These are phyloP conservation scores for Eimeria acervulina DNA, from an alignment of 169 alveolate species.

Conservation along the genomic window DNA sequence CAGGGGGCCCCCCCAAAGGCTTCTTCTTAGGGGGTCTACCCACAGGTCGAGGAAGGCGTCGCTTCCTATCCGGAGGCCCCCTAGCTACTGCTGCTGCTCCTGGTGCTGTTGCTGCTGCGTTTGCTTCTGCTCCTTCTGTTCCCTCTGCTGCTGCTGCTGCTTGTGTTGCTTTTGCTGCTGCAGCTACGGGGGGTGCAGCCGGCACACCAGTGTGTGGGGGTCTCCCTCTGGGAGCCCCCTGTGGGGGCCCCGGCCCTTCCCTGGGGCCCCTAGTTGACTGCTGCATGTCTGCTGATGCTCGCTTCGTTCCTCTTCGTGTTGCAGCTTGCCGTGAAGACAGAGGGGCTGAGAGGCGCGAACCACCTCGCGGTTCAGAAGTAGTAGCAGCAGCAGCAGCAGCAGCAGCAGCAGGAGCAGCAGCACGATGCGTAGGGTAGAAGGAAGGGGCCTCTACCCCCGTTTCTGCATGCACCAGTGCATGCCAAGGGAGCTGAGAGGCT, in stretches of 20 bases:
- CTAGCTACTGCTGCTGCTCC: not conserved
- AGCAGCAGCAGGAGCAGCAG: constrained; percentile 32
- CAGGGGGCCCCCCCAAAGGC: not conserved
- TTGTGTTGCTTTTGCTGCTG: constrained; percentile 7
- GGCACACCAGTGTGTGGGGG: too few species aligned
- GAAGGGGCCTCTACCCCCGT: not conserved
- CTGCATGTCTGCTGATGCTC: not conserved
- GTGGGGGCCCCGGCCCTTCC: not conserved
- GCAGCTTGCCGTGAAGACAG: not conserved
- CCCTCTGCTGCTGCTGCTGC: not conserved
- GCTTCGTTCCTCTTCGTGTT: not conserved
- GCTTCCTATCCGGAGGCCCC: not conserved
- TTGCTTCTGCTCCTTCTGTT: not conserved
- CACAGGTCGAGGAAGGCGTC: not conserved
- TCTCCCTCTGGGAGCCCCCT: not conserved
- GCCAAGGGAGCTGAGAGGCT: not conserved
- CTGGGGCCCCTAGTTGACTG: not conserved
- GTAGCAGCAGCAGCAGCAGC: constrained; percentile 4
- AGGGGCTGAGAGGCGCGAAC: not conserved
- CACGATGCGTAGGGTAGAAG: not conserved
- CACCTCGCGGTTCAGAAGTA: not conserved
- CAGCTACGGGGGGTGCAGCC: too few species aligned
- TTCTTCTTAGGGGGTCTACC: not conserved
- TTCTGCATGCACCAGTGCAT: not conserved
- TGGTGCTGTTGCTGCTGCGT: not conserved